Conservation (phyloP, 352 stramenopile genomes). For the Pythium insidiosum region DNA sequence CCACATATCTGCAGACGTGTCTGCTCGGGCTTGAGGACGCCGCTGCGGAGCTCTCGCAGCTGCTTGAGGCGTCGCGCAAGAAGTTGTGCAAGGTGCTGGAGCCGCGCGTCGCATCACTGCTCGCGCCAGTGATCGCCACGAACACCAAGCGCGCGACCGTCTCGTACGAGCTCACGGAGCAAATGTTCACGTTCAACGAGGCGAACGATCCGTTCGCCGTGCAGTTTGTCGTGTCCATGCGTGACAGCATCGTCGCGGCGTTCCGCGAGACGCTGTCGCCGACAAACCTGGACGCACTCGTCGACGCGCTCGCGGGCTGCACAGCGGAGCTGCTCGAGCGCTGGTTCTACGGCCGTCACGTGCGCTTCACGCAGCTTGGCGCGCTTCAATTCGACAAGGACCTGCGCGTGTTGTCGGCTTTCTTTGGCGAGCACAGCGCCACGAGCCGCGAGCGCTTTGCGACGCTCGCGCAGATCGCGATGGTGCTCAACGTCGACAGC, state of each 20-base stretch:
- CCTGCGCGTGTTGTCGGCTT: slow-evolving; percentile 54
- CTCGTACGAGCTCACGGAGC: slow-evolving; percentile 77
- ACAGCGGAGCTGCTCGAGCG: slow-evolving; percentile 48
- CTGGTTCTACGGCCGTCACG: slow-evolving; percentile 47
- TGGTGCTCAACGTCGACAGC: slow-evolving; percentile 66
- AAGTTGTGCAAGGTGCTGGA: slow-evolving; percentile 73
- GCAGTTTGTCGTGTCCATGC: slow-evolving; percentile 55
- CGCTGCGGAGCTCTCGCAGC: slow-evolving; percentile 52
- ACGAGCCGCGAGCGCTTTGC: slow-evolving; percentile 55
- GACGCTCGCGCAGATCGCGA: slow-evolving; percentile 49
- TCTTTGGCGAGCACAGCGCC: slow-evolving; percentile 43
- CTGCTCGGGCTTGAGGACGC: slow-evolving; percentile 69
- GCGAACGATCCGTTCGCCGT: slow-evolving; percentile 83
- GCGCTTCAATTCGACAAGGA: slow-evolving; percentile 86
- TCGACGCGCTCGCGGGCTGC: slow-evolving; percentile 30
- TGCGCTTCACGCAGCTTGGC: slow-evolving; percentile 73
- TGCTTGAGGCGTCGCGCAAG: slow-evolving; percentile 60
- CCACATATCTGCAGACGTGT: slow-evolving; percentile 64
- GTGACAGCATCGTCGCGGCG: slow-evolving; percentile 33
- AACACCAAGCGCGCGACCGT: slow-evolving; percentile 32
- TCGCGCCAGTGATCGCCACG: slow-evolving; percentile 39
- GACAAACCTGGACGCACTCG: slow-evolving; percentile 46
- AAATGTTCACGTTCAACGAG: slow-evolving; percentile 85
- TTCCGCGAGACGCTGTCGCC: slow-evolving; percentile 50
- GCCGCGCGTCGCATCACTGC: slow-evolving; percentile 48